A percentile compares a stretch with the other conserved stretches of the same genome.
Conservation (phyloP, 768 basidiomycete genomes). For the Mycena amicta region DNA sequence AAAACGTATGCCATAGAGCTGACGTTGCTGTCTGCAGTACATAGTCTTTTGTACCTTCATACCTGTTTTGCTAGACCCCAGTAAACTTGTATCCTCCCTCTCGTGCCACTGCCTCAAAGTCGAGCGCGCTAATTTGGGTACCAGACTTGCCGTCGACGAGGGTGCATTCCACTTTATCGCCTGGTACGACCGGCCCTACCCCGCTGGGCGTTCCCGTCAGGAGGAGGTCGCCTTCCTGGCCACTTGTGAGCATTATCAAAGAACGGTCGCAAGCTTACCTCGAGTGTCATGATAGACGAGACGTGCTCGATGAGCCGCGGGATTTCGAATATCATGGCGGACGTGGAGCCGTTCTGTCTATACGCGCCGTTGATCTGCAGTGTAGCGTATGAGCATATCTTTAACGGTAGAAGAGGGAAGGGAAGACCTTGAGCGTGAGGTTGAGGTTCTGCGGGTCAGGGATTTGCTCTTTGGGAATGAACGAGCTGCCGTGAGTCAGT, state of each 20-base stretch:
- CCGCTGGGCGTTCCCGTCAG: constrained; percentile 92
- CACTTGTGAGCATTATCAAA: background rate
- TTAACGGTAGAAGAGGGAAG: background rate
- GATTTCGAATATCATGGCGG: constrained; percentile 92
- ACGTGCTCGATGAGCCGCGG: constrained; percentile 87
- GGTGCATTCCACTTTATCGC: constrained; percentile 78
- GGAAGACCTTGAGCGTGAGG: constrained; percentile 69
- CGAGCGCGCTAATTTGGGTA: constrained; percentile 59
- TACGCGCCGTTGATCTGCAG: constrained; percentile 76
- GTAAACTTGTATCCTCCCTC: constrained; percentile 60
- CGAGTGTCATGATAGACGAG: constrained; percentile 96
- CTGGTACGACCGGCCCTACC: constrained; percentile 75
- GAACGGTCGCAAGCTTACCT: constrained; percentile 63
- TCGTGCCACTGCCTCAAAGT: constrained; percentile 67
- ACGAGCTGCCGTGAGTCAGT: constrained; percentile 49
- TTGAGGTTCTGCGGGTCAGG: constrained; percentile 74
- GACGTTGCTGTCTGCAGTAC: background rate
- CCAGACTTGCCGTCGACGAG: constrained; percentile 56
- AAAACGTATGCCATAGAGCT: background rate
- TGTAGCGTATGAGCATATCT: background rate
- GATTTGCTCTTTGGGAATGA: constrained; percentile 76
- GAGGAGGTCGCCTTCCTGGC: constrained; percentile 87
- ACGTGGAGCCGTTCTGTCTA: constrained; percentile 85
- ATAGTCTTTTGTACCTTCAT: background rate
- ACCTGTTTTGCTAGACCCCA: background rate